phyloP scores from a whole-genome alignment of 352 stramenopile species.

The Phytophthora megakarya region DNA sequence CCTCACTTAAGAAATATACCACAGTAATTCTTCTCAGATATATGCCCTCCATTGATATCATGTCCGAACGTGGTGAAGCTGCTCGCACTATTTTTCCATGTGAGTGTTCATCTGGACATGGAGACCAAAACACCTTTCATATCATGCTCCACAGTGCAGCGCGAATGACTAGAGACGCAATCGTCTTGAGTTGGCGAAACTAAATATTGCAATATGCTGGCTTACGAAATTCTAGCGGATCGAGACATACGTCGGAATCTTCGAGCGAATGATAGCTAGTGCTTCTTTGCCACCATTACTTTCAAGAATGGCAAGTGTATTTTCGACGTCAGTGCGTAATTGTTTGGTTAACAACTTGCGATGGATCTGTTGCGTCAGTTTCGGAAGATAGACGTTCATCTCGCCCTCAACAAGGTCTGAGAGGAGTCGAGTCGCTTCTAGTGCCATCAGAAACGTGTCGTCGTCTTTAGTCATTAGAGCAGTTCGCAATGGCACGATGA shows the following conservation, averaged over 20 bases:
- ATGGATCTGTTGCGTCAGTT: conserved; percentile 82
- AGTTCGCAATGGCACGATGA: conserved; percentile 62
- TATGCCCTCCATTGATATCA: too few species aligned
- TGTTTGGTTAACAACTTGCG: conserved; percentile 69
- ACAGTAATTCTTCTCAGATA: too few species aligned
- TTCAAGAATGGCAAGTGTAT: conserved; percentile 67
- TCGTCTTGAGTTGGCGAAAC: too few species aligned
- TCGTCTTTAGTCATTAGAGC: conserved; percentile 75
- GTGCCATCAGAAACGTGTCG: conserved; percentile 70
- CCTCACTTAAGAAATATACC: too few species aligned
- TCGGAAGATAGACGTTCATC: conserved; percentile 78
- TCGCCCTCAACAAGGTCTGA: conserved; percentile 69
- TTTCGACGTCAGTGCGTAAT: conserved; percentile 56
- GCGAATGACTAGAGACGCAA: too few species aligned
- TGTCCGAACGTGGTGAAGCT: too few species aligned
- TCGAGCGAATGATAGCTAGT: conserved; percentile 73
- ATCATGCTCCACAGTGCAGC: too few species aligned
- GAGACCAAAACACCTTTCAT: too few species aligned
- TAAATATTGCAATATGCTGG: conserved; percentile 2
- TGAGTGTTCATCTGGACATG: too few species aligned
- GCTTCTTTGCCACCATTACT: conserved; percentile 78
- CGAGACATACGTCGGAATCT: conserved; percentile 80
- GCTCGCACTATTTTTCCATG: too few species aligned
- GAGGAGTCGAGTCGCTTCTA: conserved; percentile 69
- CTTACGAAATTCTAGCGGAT: conserved; percentile 37